Conservation (phyloP, 805 yeast genomes). For the Nakazawaea pomicola region DNA sequence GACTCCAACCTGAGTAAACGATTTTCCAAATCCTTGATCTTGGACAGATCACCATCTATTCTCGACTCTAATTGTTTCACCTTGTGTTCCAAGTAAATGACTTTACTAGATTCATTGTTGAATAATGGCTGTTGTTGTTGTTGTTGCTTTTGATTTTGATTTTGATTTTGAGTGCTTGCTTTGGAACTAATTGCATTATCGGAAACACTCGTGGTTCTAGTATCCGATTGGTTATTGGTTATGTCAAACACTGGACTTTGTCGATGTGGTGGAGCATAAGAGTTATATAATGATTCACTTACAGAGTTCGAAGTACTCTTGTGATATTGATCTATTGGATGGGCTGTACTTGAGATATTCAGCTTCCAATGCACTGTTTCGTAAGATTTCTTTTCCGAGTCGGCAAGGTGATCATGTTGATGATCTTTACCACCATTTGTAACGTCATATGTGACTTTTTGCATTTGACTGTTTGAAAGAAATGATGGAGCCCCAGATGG, state of each 20-base stretch:
- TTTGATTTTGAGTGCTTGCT: neutral
- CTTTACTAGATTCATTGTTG: neutral
- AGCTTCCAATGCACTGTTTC: conserved; percentile 11
- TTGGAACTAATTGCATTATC: neutral
- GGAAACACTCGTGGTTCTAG: conserved; percentile 2
- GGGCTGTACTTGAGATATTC: no score
- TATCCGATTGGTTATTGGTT: neutral
- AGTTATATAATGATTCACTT: no score
- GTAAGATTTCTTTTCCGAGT: neutral
- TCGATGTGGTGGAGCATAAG: no score
- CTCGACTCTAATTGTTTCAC: conserved; percentile 4
- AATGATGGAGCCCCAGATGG: conserved; percentile 35
- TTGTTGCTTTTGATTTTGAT: neutral
- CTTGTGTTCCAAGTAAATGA: neutral
- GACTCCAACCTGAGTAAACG: conserved; percentile 5
- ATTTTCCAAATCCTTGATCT: conserved; percentile 2
- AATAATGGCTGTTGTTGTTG: neutral
- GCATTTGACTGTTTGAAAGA: neutral
- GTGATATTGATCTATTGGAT: no score
- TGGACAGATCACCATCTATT: conserved; percentile 9
- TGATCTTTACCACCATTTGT: no score
- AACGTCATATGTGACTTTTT: no score
- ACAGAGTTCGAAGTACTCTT: no score
- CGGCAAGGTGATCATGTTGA: neutral
- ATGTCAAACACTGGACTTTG: neutral